Percentiles rank a stretch among this genome's conserved stretches.
phyloP scores from a whole-genome alignment of 192 early-diverging fungal genomes.

The Backusella luteola region DNA sequence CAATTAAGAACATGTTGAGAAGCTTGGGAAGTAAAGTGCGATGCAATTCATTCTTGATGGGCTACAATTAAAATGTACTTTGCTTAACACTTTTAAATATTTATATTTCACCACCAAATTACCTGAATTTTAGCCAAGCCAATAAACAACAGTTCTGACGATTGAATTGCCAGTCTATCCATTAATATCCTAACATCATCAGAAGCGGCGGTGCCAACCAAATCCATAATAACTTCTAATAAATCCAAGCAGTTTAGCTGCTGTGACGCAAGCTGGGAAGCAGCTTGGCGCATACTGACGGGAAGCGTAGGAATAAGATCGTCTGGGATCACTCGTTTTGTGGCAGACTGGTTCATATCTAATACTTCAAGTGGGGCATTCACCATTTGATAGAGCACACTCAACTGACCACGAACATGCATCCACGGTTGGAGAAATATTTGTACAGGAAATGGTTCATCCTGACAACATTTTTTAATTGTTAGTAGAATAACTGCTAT shows the following conservation, averaged over 20 bases:
- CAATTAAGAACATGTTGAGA: conserved; percentile 33
- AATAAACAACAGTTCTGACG: conserved; percentile 75
- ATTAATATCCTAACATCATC: conserved; percentile 63
- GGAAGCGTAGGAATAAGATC: conserved; percentile 45
- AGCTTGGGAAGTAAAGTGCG: conserved; percentile 23
- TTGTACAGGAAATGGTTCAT: conserved; percentile 63
- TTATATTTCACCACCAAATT: neutral
- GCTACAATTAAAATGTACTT: conserved; percentile 1
- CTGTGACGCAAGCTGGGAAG: conserved; percentile 47
- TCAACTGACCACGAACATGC: conserved; percentile 67
- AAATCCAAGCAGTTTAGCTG: conserved; percentile 75
- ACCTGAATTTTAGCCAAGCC: conserved; percentile 71
- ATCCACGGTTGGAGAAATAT: conserved; percentile 71
- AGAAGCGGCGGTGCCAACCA: conserved; percentile 47
- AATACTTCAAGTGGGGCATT: conserved; percentile 59
- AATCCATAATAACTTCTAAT: conserved; percentile 56
- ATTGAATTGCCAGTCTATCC: conserved; percentile 55
- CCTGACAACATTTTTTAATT: conserved; percentile 24
- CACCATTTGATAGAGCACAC: conserved; percentile 61
- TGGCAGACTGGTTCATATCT: conserved; percentile 46
- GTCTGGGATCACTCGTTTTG: conserved; percentile 47
- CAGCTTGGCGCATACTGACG: conserved; percentile 40
- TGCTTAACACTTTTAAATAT: neutral
- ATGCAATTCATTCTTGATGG: conserved; percentile 15
- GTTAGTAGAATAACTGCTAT: neutral